Evolutionary conservation across 768 basidiomycete species (phyloP), one percentile per base, ranked within the genome.

Genomic region (Termitomyces sp.): DNA sequence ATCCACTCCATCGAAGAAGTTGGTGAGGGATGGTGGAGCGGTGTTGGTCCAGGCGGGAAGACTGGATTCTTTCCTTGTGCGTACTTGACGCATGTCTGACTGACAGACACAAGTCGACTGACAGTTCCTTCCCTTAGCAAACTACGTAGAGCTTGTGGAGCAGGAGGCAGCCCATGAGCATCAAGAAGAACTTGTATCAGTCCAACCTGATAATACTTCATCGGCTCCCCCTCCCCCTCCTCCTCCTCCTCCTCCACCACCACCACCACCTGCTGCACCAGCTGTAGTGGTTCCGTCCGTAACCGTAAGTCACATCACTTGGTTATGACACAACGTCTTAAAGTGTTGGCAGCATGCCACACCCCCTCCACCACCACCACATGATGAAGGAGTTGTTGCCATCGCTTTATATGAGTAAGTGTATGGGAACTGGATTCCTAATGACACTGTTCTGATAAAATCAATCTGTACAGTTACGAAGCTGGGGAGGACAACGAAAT

Each of bases 1-100:
- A 84, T 97, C 51, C 84, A 88, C 57, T 83, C 89, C 63, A 85
- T 96, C 50, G 91, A 94, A 71, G 86, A 91, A 71, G 72, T 92
- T 16, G 92, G 89, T 64, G 90, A 92, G 64, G 91, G 91, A 6
- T 98, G 95, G 95, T 97, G 95, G 95, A 82, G 78, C 59, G 95
- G 93, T 23, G 77, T 85, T 51, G 87, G 86, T 33, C 73, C 78
- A 44, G 81, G 77, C 26, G 93, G 93, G 5, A 87, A 89, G 75
- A 77, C 72, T 6, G 95, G 95, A 8, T 71, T 95, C 35, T 97
- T 96, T 85, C 95, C 94, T 59, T 82, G 90, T 92, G 64, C 26
- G 81, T 68, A 7, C 55, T 56, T n/a, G 13, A 14, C 32, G 14
- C 54, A 56, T 44, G 41, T 20, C 36, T 35, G 50, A 35, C 3